A percentile compares a stretch with the other conserved stretches of the same genome.
Evolutionary conservation across 148 eudicot species (phyloP).

Genomic region (Oxyria digyna): DNA sequence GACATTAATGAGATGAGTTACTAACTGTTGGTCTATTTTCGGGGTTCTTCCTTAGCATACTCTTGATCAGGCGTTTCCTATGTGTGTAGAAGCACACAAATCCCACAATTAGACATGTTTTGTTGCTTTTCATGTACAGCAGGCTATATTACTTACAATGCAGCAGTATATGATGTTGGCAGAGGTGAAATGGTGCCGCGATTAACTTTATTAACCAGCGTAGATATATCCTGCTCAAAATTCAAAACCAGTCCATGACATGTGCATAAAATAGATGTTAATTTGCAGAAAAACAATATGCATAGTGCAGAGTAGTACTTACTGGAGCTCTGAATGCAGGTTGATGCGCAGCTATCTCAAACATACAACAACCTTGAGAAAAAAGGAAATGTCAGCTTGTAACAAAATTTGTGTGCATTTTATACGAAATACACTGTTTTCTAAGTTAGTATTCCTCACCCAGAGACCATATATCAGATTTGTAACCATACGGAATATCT

Average conservation of each 20-base stretch:
- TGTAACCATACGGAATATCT: constrained; percentile 59
- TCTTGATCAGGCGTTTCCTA: constrained; percentile 46
- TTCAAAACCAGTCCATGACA: background rate
- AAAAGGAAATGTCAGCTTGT: background rate
- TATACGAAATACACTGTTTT: background rate
- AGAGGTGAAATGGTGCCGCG: constrained; percentile 55
- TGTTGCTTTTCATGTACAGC: background rate
- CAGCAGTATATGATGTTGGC: constrained; percentile 40
- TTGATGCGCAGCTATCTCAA: constrained; percentile 96
- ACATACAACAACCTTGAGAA: constrained; percentile 77
- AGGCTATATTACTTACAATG: constrained; percentile 26
- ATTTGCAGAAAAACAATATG: background rate
- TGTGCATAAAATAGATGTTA: background rate
- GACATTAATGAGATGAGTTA: background rate
- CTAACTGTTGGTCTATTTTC: constrained; percentile 52
- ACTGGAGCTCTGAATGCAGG: constrained; percentile 84
- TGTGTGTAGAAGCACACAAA: background rate
- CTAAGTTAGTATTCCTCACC: constrained; percentile 23
- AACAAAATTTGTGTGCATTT: background rate
- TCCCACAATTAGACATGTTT: background rate
- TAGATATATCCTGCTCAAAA: constrained; percentile 32
- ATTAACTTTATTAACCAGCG: constrained; percentile 47
- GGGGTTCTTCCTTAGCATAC: constrained; percentile 46
- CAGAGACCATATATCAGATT: constrained; percentile 68
- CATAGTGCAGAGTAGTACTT: constrained; percentile 16